Evolutionary conservation across 1,139 yeast species (phyloP), one percentile per base, ranked within the genome.

Genomic region (Candida tetrigidarum): DNA sequence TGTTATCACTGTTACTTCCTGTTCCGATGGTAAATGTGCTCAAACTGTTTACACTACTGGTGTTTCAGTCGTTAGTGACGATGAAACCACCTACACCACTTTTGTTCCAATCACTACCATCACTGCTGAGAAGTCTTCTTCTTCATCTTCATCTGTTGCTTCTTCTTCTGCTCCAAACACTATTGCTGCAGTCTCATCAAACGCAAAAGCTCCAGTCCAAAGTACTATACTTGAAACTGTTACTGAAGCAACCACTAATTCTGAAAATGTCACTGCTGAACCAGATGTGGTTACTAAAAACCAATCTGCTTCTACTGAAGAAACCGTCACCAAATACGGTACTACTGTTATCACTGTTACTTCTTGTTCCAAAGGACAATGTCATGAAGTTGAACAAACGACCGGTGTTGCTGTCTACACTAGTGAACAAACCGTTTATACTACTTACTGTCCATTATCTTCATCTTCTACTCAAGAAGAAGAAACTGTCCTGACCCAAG

Each of bases 1-100:
- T 48, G 59, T 68, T 42, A 56, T 58, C 35, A 58, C 83, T 58
- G 67, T 77, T 64, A 78, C 83, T 48, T 68, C 76, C 43, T 79
- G 84, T 66, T 56, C 63, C 37, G 58, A 67, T 56, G 43, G 66
- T 60, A 57, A 52, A 45, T 72, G 76, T 57, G 38, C 52, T 41
- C 53, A 54, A 26, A 56, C 67, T 37, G 55, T 64, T 19, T 66
- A 63, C 44, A 60, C 67, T 37, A 55, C 60, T 37, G 53, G 58
- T 42, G 48, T 54, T 26, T 54, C 66, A 48, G 68, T 74, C 19
- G 56, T 65, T 23, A 63, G 69, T 46, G 51, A 37, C 22, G 48
- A 35, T 25, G 23, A 27, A 14, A 45, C 50, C 12, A 36, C 56
- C 34, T 64, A 62, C 57, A 60, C 66, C 42, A 65, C 71, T 30